A percentile compares a stretch with the other conserved stretches of the same genome.
Conservation (phyloP, 2,329 filamentous ascomycete species). For the Fusarium haematococcum region DNA sequence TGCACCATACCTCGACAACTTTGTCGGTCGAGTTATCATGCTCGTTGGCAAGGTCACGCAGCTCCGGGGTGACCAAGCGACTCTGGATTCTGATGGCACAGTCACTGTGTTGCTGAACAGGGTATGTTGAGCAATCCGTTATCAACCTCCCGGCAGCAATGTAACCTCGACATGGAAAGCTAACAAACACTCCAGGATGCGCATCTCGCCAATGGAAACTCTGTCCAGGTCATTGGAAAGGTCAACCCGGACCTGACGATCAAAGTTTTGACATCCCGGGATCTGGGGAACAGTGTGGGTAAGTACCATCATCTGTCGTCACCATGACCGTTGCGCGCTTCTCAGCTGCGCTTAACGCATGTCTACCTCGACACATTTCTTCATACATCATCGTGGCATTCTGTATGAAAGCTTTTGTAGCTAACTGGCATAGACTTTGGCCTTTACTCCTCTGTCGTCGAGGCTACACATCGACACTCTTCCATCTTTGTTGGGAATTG, state of each 20-base stretch:
- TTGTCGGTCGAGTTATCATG: slow-evolving; percentile 80
- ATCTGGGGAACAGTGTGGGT: slow-evolving; percentile 79
- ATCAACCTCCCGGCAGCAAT: slow-evolving; percentile 1
- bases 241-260: slow-evolving; percentile 79
- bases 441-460: slow-evolving; percentile 82
- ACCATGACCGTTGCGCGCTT: slow-evolving; percentile 14
- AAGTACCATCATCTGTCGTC: slow-evolving; percentile 52
- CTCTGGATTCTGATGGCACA: slow-evolving; percentile 82
- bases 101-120: slow-evolving; percentile 81
- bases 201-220: slow-evolving; percentile 76
- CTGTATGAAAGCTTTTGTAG: neutral
- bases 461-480: slow-evolving; percentile 84
- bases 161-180: neutral
- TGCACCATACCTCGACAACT: slow-evolving; percentile 81
- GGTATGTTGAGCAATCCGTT: slow-evolving; percentile 57
- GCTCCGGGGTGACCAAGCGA: slow-evolving; percentile 82
- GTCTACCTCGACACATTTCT: neutral
- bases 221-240: slow-evolving; percentile 83
- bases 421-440: slow-evolving; percentile 72
- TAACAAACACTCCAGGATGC: slow-evolving; percentile 66
- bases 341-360: neutral
- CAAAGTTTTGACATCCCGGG: slow-evolving; percentile 75
- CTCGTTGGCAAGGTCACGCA: slow-evolving; percentile 87
- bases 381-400: neutral
- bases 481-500: slow-evolving; percentile 75